Evolutionary conservation across 441 rosid genomes (phyloP), one percentile per base, ranked within the genome.

Genomic region (Aquilaria agallochum): DNA sequence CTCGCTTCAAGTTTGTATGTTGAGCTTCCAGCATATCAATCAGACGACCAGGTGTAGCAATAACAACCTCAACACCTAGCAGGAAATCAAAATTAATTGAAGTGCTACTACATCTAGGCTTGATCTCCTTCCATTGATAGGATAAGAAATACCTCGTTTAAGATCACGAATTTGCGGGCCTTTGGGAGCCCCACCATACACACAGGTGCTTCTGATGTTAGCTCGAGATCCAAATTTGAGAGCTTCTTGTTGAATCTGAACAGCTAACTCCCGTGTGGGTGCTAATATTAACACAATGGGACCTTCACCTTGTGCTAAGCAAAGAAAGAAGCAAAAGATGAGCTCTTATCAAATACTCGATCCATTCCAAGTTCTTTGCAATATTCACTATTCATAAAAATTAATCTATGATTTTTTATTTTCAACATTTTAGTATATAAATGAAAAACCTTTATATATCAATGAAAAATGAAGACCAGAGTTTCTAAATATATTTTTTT

Each of bases 151-250:
- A 95, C 99, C 99, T 82, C 90, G 80, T 72, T 81, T 82, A 56
- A 95, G 99, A 76, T 95, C 96, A 42, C 96, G 91, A 51, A 92
- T 92, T 74, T 95, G 99, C 62, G 98, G 97, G 62, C 99, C 99
- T 75, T 95, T 95, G 11, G 98, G 97, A 68, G 94, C 96, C 72
- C 98, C 97, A 9, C 99, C 99, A 64, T 95, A 95, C 52, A 95
- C 63, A 68, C 98, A 95, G 63, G 99, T 92, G 71, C 87, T 92
- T 78, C 89, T 83, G 65, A 86, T 83, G 68, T 73, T 82, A 48
- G 93, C 81, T 20, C 70, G 68, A 14, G 69, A 67, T 61, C 88
- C 90, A 69, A 95, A 95, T 68, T 89, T 95, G 52, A 72, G 57
- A 53, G 93, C 86, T 75, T 92, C 99, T 74, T 88, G 90, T 74